Evolutionary conservation across 2,329 filamentous ascomycete species (phyloP), one percentile per base, ranked within the genome.

Genomic region (Sphaerostilbella broomeana): DNA sequence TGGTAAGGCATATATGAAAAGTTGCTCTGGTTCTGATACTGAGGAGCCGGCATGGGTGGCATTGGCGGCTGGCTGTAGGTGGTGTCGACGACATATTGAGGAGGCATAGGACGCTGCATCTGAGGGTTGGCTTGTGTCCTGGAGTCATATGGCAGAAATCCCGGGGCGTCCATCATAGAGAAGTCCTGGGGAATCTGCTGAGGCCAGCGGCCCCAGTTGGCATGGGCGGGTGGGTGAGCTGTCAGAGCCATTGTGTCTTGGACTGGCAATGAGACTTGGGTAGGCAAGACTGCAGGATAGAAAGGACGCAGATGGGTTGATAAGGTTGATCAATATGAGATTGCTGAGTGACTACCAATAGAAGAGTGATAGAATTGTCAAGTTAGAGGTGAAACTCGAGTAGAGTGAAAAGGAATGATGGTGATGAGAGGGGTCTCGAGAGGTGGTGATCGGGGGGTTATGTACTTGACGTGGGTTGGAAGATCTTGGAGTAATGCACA

Each of bases 171-270:
- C 63, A 76, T 69, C 56, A 73, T 64, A 43, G 54, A 46, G 50
- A 72, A 75, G 25, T 71, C 68, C 34, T 57, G 50, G 11, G 59
- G 61, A 30, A 73, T 65, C 28, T 75, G 72, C 43, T 69, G 58
- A 47, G 67, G 59, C 70, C 73, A 77, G 49, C 72, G 72, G 51
- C 64, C 69, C 77, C 76, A 80, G 60, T 59, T 63, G 38, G 67
- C 61, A 47, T 63, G 52, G 32, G 61, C 61, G 44, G 67, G 58
- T 40, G 66, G 55, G 52, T 70, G 65, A 53, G 65, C 60, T 41
- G 67, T 63, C 51, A 73, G 63, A 50, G 69, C 68, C 70, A 77
- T 63, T 43, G 47, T 53, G 49, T 29, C 40, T n/a, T 4, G 4
- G 37, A n/a, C 24, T 6, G 40, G 18, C 27, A 21, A 18, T 33